Conservation (phyloP, 1,139 yeast genomes). For the Candida dubliniensis region DNA sequence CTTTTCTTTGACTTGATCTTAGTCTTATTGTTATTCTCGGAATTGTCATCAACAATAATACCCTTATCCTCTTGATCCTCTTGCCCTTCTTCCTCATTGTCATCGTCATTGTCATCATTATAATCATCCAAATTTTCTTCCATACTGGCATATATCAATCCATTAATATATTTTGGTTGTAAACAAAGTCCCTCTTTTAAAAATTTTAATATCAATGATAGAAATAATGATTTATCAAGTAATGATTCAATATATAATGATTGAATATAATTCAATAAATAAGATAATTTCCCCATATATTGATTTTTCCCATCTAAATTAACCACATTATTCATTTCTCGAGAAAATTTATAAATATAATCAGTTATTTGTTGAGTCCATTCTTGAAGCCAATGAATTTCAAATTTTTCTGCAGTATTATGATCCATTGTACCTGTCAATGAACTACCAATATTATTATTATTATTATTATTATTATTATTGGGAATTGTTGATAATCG, state of each 20-base stretch:
- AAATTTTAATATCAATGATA: conserved; percentile 61
- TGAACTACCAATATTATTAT: not conserved
- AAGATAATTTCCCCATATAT: conserved; percentile 58
- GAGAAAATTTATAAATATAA: conserved; percentile 53
- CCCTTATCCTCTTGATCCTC: too few species aligned
- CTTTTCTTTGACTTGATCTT: not conserved
- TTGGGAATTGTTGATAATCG: conserved; percentile 12
- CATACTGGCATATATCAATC: conserved; percentile 13
- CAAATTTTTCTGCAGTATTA: conserved; percentile 34
- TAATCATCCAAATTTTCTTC: conserved; percentile 6
- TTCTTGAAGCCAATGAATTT: conserved; percentile 71
- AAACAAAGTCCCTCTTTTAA: conserved; percentile 55
- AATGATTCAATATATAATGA: conserved; percentile 68
- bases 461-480: not conserved
- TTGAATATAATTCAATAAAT: conserved; percentile 58
- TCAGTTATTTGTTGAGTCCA: conserved; percentile 83
- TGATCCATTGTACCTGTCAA: conserved; percentile 4
- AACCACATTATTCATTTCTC: conserved; percentile 32
- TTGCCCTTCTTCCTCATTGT: conserved; percentile 13
- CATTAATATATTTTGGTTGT: conserved; percentile 25
- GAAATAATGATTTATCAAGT: conserved; percentile 59
- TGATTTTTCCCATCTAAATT: conserved; percentile 32
- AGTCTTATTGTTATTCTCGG: not conserved
- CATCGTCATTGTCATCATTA: conserved; percentile 14
- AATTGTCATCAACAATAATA: not conserved